Evolutionary conservation across 2,329 filamentous ascomycete species (phyloP), one percentile per base, ranked within the genome.

Genomic region (Graphilbum fragrans): DNA sequence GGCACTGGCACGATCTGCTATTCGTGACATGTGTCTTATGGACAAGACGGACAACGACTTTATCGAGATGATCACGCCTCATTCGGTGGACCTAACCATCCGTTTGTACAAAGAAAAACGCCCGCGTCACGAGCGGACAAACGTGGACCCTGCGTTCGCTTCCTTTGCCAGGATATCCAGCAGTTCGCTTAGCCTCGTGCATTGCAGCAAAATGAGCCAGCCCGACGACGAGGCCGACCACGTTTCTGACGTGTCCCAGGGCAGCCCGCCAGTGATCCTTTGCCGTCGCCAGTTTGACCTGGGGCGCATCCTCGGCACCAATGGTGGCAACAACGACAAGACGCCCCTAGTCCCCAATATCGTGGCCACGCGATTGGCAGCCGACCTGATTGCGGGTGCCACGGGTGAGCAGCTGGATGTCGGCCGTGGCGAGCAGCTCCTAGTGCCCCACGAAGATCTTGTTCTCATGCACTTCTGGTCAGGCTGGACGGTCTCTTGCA

Each of bases 401-500:
- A 17, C 40, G 4, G 19, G 6, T 3, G 18, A 20, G 7, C 21
- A 16, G 22, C 41, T 42, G 3, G 14, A 23, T 2, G 34, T 42
- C 7, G 14, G 18, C 2, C 19, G 23, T 17, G 27, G 31, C 27
- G 18, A 33, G 27, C 9, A 10, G 2, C 22, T 44, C 3, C 29
- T 27, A 7, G 29, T 41, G 7, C 42, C 42, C 7, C 35, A 35
- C 14, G 18, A 37, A n/a, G 36, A 34, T 12, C 25, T 37, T 10
- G 21, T 44, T 5, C 35, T 44, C 14, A 16, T 21, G 34, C 7
- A 19, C 10, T 4, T 8, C 29, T 44, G 42, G 42, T 44, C 42
- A 19, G 9, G 20, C 19, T 44, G 42, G 42, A 41, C 29, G 34
- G 20, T 33, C 12, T 44, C 43, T 18, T 38, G 34, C 27, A 4